These are phyloP conservation scores for Dioscorea zingiberensis DNA, from an alignment of 106 monocot species.

Conservation along the genomic window DNA sequence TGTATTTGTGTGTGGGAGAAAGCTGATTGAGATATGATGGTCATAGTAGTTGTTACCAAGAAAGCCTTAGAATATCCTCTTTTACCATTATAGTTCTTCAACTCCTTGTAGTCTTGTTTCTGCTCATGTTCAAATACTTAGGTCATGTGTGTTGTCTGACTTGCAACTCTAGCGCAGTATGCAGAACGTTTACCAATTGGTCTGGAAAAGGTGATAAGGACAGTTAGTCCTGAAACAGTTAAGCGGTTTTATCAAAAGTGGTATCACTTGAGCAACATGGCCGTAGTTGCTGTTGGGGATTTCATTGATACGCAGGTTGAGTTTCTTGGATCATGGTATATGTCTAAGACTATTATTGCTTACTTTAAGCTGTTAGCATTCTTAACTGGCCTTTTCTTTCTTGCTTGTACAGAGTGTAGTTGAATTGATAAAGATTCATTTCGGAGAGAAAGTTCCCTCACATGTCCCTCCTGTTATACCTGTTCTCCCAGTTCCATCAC, in stretches of 20 bases:
- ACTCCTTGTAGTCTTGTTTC: too few species aligned
- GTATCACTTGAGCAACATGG: constrained; percentile 95
- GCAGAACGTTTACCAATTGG: constrained; percentile 96
- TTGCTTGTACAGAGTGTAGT: constrained; percentile 67
- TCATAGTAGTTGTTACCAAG: too few species aligned
- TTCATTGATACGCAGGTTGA: constrained; percentile 77
- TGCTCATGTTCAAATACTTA: too few species aligned
- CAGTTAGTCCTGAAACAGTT: constrained; percentile 77
- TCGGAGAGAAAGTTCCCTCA: constrained; percentile 61
- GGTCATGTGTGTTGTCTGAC: neutral
- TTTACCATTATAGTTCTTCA: too few species aligned
- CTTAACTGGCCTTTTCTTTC: neutral
- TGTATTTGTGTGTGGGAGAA: too few species aligned
- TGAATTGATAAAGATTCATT: constrained; percentile 86
- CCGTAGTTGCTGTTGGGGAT: constrained; percentile 93
- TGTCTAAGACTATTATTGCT: neutral
- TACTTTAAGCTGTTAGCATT: constrained; percentile 1
- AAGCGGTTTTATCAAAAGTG: constrained; percentile 84
- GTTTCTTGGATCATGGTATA: constrained; percentile 4
- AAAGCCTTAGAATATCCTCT: too few species aligned
- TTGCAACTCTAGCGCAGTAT: constrained; percentile 53
- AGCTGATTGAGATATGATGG: too few species aligned
- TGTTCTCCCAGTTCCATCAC: constrained; percentile 79
- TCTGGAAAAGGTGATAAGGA: constrained; percentile 88
- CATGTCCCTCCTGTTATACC: constrained; percentile 43